phyloP scores from a whole-genome alignment of 1,284 basidiomycete species.

The Boletus sp. region DNA sequence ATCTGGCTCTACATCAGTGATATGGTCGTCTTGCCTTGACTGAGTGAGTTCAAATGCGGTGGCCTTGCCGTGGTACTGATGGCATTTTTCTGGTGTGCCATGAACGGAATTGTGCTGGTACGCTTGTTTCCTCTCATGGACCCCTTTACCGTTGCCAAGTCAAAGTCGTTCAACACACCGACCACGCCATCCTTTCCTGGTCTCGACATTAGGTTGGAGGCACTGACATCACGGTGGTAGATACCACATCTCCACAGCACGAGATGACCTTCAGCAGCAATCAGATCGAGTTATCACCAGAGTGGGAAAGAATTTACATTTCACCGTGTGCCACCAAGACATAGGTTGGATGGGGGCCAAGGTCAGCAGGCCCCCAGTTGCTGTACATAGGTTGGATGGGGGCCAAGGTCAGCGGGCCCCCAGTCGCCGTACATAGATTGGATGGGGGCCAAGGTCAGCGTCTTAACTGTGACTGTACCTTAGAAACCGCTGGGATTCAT shows the following conservation, averaged over 20 bases:
- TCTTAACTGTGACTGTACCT: too few relatives aligned
- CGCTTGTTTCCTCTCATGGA: neutral
- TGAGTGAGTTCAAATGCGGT: neutral
- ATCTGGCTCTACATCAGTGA: neutral
- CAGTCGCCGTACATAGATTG: too few relatives aligned
- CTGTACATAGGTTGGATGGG: too few relatives aligned
- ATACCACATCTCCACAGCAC: constrained; percentile 37
- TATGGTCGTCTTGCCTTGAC: neutral
- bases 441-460: too few relatives aligned
- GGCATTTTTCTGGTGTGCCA: neutral
- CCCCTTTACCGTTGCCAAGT: constrained; percentile 25
- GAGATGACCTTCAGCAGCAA: constrained; percentile 33
- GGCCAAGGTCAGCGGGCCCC: too few relatives aligned
- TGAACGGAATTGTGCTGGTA: neutral
- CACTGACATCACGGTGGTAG: constrained; percentile 38
- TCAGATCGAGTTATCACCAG: neutral
- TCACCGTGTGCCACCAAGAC: constrained; percentile 1
- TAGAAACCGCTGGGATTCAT: too few relatives aligned
- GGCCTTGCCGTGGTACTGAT: neutral
- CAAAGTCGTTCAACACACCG: constrained; percentile 40
- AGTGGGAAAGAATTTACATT: neutral
- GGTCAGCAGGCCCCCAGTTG: too few relatives aligned
- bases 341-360: too few relatives aligned
- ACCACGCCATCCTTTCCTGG: neutral
- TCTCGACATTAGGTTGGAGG: constrained; percentile 39